Evolutionary conservation across 23 red algal genomes (phyloP).

Genomic region (Gracilariopsis chorda): DNA sequence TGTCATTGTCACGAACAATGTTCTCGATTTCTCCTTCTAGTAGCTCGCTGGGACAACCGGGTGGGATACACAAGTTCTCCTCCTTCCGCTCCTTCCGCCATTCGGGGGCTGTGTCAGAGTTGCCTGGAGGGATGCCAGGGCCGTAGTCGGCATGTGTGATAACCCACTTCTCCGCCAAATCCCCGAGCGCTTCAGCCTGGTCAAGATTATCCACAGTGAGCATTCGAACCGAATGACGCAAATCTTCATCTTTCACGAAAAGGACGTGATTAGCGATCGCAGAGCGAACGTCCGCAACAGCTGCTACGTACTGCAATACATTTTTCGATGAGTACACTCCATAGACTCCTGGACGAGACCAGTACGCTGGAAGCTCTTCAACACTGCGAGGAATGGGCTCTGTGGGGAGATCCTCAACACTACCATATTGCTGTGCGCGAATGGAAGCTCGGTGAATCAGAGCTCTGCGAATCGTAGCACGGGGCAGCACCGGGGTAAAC

Average conservation of each 20-base stretch:
- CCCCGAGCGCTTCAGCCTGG: slow-evolving; percentile 32
- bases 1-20: slow-evolving; percentile 45
- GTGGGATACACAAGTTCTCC: slow-evolving; percentile 14
- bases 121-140: slow-evolving; percentile 53
- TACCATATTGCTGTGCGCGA: neutral
- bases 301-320: slow-evolving; percentile 53
- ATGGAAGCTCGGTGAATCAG: too few species aligned
- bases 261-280: slow-evolving; percentile 39
- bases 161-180: slow-evolving; percentile 56
- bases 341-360: slow-evolving; percentile 46
- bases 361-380: slow-evolving; percentile 8
- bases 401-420: slow-evolving; percentile 37
- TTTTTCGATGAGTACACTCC: slow-evolving; percentile 18
- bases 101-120: slow-evolving; percentile 19
- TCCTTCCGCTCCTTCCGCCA: slow-evolving; percentile 25
- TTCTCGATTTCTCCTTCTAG: slow-evolving; percentile 7
- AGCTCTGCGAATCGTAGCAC: too few species aligned
- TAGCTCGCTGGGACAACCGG: neutral
- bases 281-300: slow-evolving; percentile 26
- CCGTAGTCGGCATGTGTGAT: slow-evolving; percentile 6
- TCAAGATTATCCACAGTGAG: slow-evolving; percentile 22
- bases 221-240: slow-evolving; percentile 29
- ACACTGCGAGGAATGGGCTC: slow-evolving; percentile 4
- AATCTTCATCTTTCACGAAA: neutral
- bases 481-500: too few species aligned